A percentile compares a stretch with the other conserved stretches of the same genome.
Conservation (phyloP, 108 stramenopile species). For the Phaeodactylum tricornutum region DNA sequence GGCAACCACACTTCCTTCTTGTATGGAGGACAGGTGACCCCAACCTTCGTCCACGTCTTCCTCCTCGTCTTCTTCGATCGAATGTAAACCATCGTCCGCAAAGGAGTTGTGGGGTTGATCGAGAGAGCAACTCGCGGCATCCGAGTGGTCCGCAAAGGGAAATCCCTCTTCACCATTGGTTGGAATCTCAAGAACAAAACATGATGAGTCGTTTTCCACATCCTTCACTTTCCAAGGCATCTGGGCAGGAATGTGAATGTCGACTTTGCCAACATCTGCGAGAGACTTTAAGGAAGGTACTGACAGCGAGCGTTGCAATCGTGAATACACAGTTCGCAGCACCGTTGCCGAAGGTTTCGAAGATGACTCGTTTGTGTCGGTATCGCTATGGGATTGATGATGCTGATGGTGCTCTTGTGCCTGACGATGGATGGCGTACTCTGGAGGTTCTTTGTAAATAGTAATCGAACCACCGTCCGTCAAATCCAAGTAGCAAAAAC, state of each 20-base stretch:
- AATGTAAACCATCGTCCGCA: background rate
- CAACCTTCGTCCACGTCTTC: slow-evolving; percentile 4
- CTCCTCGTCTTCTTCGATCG: background rate
- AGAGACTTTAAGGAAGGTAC: background rate
- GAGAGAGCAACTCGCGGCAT: background rate
- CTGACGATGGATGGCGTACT: background rate
- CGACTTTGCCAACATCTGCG: background rate
- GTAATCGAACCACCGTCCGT: slow-evolving; percentile 3
- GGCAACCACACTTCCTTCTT: background rate
- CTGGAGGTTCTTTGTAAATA: background rate
- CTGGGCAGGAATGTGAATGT: slow-evolving; percentile 3
- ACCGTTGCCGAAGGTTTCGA: background rate
- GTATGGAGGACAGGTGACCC: background rate
- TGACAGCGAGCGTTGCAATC: background rate
- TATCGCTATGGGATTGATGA: background rate
- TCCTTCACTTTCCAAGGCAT: slow-evolving; percentile 31
- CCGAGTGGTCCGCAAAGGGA: background rate
- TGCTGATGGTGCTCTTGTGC: background rate
- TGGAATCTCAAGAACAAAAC: slow-evolving; percentile 30
- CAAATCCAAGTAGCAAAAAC: background rate
- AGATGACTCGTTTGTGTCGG: too few species aligned
- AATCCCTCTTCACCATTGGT: background rate
- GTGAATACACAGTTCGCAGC: background rate
- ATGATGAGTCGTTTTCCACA: slow-evolving; percentile 9
- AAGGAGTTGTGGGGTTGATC: background rate